Evolutionary conservation across 352 stramenopile genomes (phyloP), one percentile per base, ranked within the genome.

Genomic region (Pythium aquatile): DNA sequence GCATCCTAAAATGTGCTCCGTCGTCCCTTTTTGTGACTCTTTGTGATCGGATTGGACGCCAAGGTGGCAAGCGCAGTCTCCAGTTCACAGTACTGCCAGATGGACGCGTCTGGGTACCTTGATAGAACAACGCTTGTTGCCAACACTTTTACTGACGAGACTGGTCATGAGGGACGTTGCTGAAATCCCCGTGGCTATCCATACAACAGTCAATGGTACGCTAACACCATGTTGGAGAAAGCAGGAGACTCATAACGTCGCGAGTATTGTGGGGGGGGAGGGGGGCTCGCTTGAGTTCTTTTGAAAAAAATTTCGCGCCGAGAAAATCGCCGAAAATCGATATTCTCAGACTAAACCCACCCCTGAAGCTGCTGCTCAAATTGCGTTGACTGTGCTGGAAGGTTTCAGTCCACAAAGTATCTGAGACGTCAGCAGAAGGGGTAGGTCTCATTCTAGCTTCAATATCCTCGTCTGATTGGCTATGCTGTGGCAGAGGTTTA

Each of bases 401-500:
- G 32, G 1, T 9, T 44, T 44, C 40, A 7, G 16, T 8, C 16
- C 40, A 47, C 13, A 47, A n/a, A 47, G 26, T n/a, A 26, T 47
- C 40, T 47, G 40, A 47, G 40, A 26, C 14, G 40, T 47, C 40
- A 47, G 14, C 10, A 24, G 5, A 26, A 14, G 47, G 47, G 24
- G 3, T 54, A 54, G 47, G 47, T 47, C 40, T 47, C 3, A 5
- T 26, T 47, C 40, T 6, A 6, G 5, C 47, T 54, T 54, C 47
- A 54, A 30, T 54, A 35, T 54, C 24, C 47, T 54, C 47, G 13
- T 54, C 24, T 54, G 47, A 54, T 54, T 54, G 47, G 47, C 47
- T 54, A 10, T 33, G 24, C n/a, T 6, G 5, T 6, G 24, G 9
- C 10, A 20, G 47, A 20, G 24, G 24, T 35, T 30, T 30, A 35